A percentile compares a stretch with the other conserved stretches of the same genome.
These are phyloP conservation scores for Alternaria metachromatica DNA, from an alignment of 2,329 filamentous ascomycete genomes.

Conservation along the genomic window DNA sequence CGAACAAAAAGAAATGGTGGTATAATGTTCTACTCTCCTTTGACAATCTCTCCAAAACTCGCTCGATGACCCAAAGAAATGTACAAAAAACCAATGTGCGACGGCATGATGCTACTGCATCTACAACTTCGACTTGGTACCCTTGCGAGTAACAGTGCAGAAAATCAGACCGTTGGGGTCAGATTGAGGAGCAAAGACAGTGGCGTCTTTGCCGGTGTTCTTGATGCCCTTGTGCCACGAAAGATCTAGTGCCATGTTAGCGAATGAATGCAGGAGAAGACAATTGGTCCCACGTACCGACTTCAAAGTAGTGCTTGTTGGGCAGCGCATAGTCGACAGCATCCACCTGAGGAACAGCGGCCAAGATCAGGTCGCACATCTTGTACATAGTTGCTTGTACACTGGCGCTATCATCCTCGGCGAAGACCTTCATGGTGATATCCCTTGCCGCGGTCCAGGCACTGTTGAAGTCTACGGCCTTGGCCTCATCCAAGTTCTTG, in stretches of 20 bases:
- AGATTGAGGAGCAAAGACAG: conserved; percentile 92
- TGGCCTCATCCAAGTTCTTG: conserved; percentile 69
- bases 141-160: conserved; percentile 77
- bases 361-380: conserved; percentile 89
- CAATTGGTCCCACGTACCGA: conserved; percentile 65
- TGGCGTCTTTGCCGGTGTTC: conserved; percentile 94
- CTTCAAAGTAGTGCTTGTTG: conserved; percentile 99
- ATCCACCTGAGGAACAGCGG: conserved; percentile 72
- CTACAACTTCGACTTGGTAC: conserved; percentile 53
- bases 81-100: conserved; percentile 21
- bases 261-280: not conserved
- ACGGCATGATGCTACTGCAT: conserved; percentile 13
- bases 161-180: conserved; percentile 95
- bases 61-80: conserved; percentile 18
- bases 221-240: conserved; percentile 96
- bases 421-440: conserved; percentile 92
- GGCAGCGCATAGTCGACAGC: conserved; percentile 83
- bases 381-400: conserved; percentile 99
- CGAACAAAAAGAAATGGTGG: conserved; percentile 20
- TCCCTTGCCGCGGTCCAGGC: conserved; percentile 79
- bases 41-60: conserved; percentile 15
- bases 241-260: conserved; percentile 66
- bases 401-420: conserved; percentile 86
- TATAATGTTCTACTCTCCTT: conserved; percentile 40
- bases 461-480: conserved; percentile 73